Conservation (phyloP, 1,284 basidiomycete genomes). For the Malassezia psittaci region DNA sequence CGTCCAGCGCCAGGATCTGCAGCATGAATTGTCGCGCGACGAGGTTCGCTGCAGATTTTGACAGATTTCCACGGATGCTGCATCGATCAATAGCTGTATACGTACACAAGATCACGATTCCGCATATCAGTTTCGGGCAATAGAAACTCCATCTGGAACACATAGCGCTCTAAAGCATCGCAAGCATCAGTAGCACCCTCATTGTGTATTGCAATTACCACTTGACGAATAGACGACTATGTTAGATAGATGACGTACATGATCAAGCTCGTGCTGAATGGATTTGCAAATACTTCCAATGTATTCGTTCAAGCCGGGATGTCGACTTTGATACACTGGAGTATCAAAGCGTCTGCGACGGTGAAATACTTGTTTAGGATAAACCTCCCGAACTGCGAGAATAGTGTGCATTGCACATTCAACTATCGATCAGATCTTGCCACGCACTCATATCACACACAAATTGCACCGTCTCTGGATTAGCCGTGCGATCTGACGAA, state of each 20-base stretch:
- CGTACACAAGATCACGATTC: slow-evolving; percentile 43
- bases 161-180: slow-evolving; percentile 58
- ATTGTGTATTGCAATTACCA: slow-evolving; percentile 57
- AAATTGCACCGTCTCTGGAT: slow-evolving; percentile 9
- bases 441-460: slow-evolving; percentile 11
- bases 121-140: slow-evolving; percentile 64
- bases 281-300: slow-evolving; percentile 69
- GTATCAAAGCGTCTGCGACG: slow-evolving; percentile 77
- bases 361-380: slow-evolving; percentile 75
- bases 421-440: slow-evolving; percentile 46
- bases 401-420: slow-evolving; percentile 87
- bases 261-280: slow-evolving; percentile 62
- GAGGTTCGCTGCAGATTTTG: not conserved
- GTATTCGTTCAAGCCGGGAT: slow-evolving; percentile 75
- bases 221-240: slow-evolving; percentile 52
- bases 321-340: slow-evolving; percentile 79
- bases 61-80: slow-evolving; percentile 14
- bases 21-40: slow-evolving; percentile 8
- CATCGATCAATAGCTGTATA: not conserved
- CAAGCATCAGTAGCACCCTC: slow-evolving; percentile 67
- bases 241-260: slow-evolving; percentile 50
- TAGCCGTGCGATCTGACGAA: not conserved
- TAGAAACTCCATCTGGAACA: slow-evolving; percentile 55
- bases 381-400: slow-evolving; percentile 76
- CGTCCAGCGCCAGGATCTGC: slow-evolving; percentile 6